A percentile compares a stretch with the other conserved stretches of the same genome.
These are phyloP conservation scores for Gynandropsis gynandra DNA, from an alignment of 345 rosid genomes.

Conservation along the genomic window DNA sequence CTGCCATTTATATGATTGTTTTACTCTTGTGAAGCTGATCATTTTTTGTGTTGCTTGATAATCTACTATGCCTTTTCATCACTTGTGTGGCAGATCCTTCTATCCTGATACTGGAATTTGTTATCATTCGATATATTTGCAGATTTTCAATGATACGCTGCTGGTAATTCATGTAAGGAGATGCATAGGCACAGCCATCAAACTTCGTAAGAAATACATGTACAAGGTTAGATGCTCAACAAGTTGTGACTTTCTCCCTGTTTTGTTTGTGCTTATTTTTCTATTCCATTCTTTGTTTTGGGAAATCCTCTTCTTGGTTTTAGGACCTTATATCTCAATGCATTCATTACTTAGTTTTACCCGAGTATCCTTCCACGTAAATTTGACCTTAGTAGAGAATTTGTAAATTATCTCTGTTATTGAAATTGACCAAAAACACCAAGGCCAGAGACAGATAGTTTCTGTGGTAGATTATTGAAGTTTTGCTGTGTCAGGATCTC, in stretches of 20 bases:
- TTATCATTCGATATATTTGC: conserved; percentile 17
- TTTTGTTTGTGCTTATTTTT: background rate
- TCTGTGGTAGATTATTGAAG: background rate
- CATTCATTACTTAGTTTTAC: background rate
- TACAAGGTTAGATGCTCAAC: conserved; percentile 41
- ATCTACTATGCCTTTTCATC: background rate
- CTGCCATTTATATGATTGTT: too few species aligned
- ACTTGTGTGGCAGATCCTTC: background rate
- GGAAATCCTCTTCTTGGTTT: background rate
- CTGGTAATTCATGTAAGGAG: conserved; percentile 51
- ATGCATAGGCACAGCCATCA: conserved; percentile 53
- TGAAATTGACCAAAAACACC: background rate
- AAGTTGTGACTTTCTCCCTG: conserved; percentile 5
- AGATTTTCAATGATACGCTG: conserved; percentile 69
- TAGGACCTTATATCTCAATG: background rate
- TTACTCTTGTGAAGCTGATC: background rate
- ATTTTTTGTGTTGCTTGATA: background rate
- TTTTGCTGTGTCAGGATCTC: conserved; percentile 3
- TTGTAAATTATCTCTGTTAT: background rate
- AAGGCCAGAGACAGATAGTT: background rate
- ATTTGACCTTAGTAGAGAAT: background rate
- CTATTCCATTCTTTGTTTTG: background rate
- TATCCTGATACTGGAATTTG: background rate
- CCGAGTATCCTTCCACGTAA: background rate
- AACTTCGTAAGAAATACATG: conserved; percentile 62